Conservation (phyloP, 2,329 filamentous ascomycete species). For the Lasiodiplodia hormozganensis region DNA sequence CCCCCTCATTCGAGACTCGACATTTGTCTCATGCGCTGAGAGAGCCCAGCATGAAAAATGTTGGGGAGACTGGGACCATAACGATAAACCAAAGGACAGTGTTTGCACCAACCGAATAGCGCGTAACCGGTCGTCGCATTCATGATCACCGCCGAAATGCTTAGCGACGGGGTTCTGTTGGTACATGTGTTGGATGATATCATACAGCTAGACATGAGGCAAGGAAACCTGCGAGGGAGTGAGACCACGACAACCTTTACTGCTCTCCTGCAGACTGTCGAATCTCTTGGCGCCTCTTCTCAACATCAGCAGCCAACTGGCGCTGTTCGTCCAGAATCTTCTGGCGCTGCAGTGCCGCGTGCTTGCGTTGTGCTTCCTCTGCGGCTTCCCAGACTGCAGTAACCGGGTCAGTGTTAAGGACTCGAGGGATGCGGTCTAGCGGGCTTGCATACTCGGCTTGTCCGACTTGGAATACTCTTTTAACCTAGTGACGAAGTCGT, state of each 20-base stretch:
- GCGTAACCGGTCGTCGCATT: background rate
- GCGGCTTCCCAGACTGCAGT: conserved; percentile 31
- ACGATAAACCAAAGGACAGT: background rate
- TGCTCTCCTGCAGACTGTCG: conserved; percentile 25
- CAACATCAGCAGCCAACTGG: conserved; percentile 40
- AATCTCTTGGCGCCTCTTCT: conserved; percentile 44
- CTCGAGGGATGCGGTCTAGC: background rate
- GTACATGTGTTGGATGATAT: conserved; percentile 13
- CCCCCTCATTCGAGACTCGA: background rate
- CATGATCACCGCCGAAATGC: background rate
- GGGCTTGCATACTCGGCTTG: conserved; percentile 74
- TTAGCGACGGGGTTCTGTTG: background rate
- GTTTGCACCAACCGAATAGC: background rate
- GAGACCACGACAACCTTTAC: background rate
- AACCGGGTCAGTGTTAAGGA: background rate
- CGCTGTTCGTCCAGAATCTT: conserved; percentile 42
- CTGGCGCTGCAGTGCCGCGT: conserved; percentile 34
- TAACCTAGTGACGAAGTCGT: conserved; percentile 81
- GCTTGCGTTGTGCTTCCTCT: conserved; percentile 29
- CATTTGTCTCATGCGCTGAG: background rate
- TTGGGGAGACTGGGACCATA: background rate
- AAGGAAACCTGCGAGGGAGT: background rate
- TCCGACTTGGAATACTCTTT: conserved; percentile 91
- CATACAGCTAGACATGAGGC: background rate
- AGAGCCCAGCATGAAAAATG: background rate